A percentile compares a stretch with the other conserved stretches of the same genome.
Evolutionary conservation across 202 grass and related monocot genomes (phyloP).

Genomic region (Carex sylvatica): DNA sequence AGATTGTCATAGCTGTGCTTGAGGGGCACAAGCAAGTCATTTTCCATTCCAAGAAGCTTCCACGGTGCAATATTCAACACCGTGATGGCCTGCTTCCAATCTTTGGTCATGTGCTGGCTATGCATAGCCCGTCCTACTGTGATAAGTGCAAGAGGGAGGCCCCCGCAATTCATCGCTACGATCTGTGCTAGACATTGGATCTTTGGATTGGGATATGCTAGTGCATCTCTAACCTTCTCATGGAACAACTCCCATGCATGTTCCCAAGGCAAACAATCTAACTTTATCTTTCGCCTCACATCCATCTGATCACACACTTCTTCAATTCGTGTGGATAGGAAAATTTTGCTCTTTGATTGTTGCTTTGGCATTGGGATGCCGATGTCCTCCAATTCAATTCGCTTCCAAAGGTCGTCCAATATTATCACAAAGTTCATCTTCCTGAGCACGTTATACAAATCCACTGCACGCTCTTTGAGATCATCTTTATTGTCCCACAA

Average conservation of each 20-base stretch:
- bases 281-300: slow-evolving; percentile 66
- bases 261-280: slow-evolving; percentile 51
- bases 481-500: slow-evolving; percentile 71
- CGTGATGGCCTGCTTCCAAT: slow-evolving; percentile 81
- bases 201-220: slow-evolving; percentile 37
- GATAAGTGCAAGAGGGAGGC: slow-evolving; percentile 76
- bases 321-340: slow-evolving; percentile 72
- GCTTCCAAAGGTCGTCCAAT: slow-evolving; percentile 82
- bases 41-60: slow-evolving; percentile 79
- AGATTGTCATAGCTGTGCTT: slow-evolving; percentile 75
- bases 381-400: no score
- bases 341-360: slow-evolving; percentile 62
- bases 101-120: slow-evolving; percentile 67
- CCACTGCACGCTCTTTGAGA: slow-evolving; percentile 51
- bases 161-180: slow-evolving; percentile 49
- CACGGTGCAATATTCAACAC: slow-evolving; percentile 66
- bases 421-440: slow-evolving; percentile 84
- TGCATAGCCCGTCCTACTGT: slow-evolving; percentile 68
- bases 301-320: slow-evolving; percentile 88
- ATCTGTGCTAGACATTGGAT: slow-evolving; percentile 38
- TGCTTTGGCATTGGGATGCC: slow-evolving; percentile 71
- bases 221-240: slow-evolving; percentile 49
- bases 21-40: slow-evolving; percentile 53
- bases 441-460: slow-evolving; percentile 68
- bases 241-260: slow-evolving; percentile 67